Conservation (phyloP, 2,329 filamentous ascomycete species). For the Pseudogymnoascus sp. region DNA sequence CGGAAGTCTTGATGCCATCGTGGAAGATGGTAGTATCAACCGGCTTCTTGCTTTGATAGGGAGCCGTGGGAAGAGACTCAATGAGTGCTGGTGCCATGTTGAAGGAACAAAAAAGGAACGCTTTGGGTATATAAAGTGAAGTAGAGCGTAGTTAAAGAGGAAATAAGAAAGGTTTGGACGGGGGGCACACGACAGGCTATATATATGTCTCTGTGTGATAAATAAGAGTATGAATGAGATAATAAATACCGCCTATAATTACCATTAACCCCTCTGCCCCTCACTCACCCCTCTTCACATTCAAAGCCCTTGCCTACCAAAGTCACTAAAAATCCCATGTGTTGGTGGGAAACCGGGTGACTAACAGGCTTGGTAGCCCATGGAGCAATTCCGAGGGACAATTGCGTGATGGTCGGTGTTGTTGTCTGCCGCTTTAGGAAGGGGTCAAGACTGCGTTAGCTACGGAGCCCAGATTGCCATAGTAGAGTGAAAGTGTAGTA, state of each 20-base stretch:
- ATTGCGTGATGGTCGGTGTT: not conserved
- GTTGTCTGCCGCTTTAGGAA: not conserved
- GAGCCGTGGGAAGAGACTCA: constrained; percentile 12
- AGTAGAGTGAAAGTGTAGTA: too few relatives aligned
- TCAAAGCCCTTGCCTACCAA: not conserved
- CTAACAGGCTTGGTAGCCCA: not conserved
- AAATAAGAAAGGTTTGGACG: not conserved
- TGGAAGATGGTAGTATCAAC: constrained; percentile 27
- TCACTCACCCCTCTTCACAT: not conserved
- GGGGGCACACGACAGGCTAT: not conserved
- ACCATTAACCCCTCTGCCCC: not conserved
- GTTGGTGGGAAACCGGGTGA: not conserved
- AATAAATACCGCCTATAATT: not conserved
- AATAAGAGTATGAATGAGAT: not conserved
- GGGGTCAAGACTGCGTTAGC: not conserved
- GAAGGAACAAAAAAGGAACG: not conserved
- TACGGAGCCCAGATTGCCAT: not conserved
- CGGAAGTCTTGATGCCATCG: constrained; percentile 41
- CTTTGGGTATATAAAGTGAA: constrained; percentile 3
- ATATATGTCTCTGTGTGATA: not conserved
- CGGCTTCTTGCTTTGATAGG: constrained; percentile 10
- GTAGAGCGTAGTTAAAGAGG: not conserved
- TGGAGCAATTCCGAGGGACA: constrained; percentile 1
- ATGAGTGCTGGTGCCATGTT: constrained; percentile 16
- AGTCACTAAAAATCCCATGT: not conserved